phyloP scores from a whole-genome alignment of 1,284 basidiomycete genomes.

The Gymnopus androsaceus region DNA sequence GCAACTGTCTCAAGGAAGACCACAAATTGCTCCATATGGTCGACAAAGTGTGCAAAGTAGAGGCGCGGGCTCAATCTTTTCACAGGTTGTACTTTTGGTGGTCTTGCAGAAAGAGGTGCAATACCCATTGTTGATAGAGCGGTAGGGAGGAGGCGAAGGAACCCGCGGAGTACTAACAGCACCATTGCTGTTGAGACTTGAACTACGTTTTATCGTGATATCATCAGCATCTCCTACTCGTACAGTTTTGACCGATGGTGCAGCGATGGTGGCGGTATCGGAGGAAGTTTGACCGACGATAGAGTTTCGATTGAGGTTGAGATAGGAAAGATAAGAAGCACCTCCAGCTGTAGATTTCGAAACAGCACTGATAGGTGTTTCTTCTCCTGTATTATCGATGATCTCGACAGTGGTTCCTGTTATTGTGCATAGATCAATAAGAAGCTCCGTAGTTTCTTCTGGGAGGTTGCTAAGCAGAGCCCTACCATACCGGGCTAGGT shows the following conservation, averaged over 20 bases:
- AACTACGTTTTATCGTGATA: background rate
- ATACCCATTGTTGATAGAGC: constrained; percentile 21
- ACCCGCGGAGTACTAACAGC: constrained; percentile 23
- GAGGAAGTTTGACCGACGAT: constrained; percentile 42
- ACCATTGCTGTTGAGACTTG: constrained; percentile 21
- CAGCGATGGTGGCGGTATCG: constrained; percentile 41
- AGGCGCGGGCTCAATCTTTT: constrained; percentile 79
- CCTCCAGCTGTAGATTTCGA: constrained; percentile 34
- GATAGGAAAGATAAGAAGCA: constrained; percentile 76
- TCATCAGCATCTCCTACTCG: constrained; percentile 41
- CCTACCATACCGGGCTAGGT: constrained; percentile 82
- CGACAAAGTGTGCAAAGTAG: constrained; percentile 95
- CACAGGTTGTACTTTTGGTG: constrained; percentile 28
- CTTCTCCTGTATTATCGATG: constrained; percentile 30
- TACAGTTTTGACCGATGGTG: constrained; percentile 53
- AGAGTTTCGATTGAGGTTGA: constrained; percentile 66
- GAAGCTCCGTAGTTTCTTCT: constrained; percentile 84
- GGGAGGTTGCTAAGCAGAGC: constrained; percentile 83
- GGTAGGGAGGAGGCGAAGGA: constrained; percentile 26
- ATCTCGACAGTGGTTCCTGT: constrained; percentile 48
- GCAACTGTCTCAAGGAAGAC: constrained; percentile 91
- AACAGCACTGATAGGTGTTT: constrained; percentile 25
- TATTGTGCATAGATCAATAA: constrained; percentile 91
- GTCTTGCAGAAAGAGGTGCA: constrained; percentile 5
- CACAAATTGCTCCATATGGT: constrained; percentile 83